Conservation (phyloP, 352 stramenopile genomes). For the Plasmopara viticola region DNA sequence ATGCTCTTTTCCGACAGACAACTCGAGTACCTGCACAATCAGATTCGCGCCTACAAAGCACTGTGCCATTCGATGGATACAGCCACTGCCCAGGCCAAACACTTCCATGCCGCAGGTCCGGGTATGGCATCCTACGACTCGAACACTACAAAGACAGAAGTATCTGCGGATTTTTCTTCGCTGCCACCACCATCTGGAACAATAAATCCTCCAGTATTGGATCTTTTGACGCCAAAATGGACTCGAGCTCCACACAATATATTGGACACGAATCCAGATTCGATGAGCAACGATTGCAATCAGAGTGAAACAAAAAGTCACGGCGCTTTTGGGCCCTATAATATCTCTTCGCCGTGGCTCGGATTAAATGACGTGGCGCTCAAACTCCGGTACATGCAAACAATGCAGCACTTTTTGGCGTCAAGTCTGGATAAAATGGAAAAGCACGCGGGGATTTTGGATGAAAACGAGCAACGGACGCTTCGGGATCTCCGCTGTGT, state of each 20-base stretch:
- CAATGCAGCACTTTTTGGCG: constrained; percentile 64
- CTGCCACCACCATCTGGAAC: not conserved
- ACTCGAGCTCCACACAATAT: constrained; percentile 45
- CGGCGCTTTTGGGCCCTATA: constrained; percentile 51
- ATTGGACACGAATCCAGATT: constrained; percentile 54
- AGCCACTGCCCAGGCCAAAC: constrained; percentile 30
- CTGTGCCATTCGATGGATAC: constrained; percentile 83
- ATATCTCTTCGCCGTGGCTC: constrained; percentile 51
- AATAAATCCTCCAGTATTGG: constrained; percentile 11
- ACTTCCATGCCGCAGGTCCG: constrained; percentile 6
- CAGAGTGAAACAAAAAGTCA: constrained; percentile 46
- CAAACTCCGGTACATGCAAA: constrained; percentile 66
- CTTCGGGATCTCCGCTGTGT: constrained; percentile 62
- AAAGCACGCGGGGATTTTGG: constrained; percentile 27
- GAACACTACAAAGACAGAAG: constrained; percentile 1
- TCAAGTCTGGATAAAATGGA: constrained; percentile 60
- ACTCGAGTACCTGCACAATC: constrained; percentile 77
- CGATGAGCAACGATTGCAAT: constrained; percentile 62
- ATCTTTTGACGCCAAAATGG: constrained; percentile 56
- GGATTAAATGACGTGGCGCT: constrained; percentile 66
- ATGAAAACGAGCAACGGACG: constrained; percentile 36
- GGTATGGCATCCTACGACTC: constrained; percentile 2
- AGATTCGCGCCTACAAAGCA: constrained; percentile 80
- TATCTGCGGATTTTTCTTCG: not conserved
- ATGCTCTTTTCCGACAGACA: constrained; percentile 81